phyloP scores from a whole-genome alignment of 768 basidiomycete species.

The Auricularia heimuer region DNA sequence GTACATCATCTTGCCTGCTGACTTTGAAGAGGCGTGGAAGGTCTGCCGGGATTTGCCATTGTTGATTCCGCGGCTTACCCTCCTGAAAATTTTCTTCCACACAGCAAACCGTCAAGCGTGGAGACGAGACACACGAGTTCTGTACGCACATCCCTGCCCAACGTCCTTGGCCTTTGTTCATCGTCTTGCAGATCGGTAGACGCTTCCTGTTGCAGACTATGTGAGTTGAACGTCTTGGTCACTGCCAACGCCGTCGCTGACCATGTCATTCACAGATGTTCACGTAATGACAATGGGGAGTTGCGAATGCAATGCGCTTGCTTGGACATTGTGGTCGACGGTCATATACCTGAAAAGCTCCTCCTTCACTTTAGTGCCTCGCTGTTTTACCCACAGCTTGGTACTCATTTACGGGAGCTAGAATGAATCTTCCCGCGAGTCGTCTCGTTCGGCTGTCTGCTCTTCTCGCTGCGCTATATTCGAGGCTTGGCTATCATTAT shows the following conservation, averaged over 20 bases:
- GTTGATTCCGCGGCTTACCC: slow-evolving; percentile 20
- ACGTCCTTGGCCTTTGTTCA: slow-evolving; percentile 27
- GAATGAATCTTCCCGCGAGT: slow-evolving; percentile 27
- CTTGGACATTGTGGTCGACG: background rate
- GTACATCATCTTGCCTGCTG: slow-evolving; percentile 90
- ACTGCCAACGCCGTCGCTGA: too few relatives aligned
- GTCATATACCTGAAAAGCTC: slow-evolving; percentile 20
- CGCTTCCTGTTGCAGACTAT: slow-evolving; percentile 24
- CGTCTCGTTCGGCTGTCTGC: too few relatives aligned
- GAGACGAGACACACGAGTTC: slow-evolving; percentile 95
- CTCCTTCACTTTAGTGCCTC: slow-evolving; percentile 84
- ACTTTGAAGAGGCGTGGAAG: slow-evolving; percentile 99
- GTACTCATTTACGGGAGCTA: slow-evolving; percentile 83
- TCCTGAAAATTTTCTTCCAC: slow-evolving; percentile 20
- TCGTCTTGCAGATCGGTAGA: slow-evolving; percentile 12
- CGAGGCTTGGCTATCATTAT: too few relatives aligned
- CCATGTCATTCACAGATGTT: too few relatives aligned
- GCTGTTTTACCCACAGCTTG: slow-evolving; percentile 49
- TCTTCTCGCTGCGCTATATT: too few relatives aligned
- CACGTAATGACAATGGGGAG: too few relatives aligned
- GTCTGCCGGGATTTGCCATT: slow-evolving; percentile 36
- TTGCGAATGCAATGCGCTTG: background rate
- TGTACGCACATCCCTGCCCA: slow-evolving; percentile 39
- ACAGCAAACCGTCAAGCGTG: slow-evolving; percentile 93
- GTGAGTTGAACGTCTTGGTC: slow-evolving; percentile 10